phyloP scores from a whole-genome alignment of 805 yeast species.

The Ogataea glucozyma region DNA sequence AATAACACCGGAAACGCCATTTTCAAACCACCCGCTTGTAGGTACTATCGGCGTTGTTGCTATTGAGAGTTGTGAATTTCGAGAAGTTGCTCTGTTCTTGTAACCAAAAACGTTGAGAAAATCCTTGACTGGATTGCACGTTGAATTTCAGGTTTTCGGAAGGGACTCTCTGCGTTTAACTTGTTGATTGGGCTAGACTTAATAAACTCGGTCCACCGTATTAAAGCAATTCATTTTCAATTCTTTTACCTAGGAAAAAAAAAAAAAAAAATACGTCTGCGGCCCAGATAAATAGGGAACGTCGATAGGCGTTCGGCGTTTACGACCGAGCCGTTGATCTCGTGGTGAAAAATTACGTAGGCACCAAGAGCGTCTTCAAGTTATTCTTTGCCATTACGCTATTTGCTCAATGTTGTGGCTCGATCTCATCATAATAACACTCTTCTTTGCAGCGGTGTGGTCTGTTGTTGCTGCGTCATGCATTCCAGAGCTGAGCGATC shows the following conservation, averaged over 20 bases:
- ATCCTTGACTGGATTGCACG: no score
- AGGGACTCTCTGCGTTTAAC: neutral
- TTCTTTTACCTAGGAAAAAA: neutral
- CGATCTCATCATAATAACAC: slow-evolving; percentile 5
- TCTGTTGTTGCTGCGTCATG: slow-evolving; percentile 37
- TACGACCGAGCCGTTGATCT: slow-evolving; percentile 2
- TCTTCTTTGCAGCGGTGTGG: slow-evolving; percentile 12
- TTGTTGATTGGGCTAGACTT: neutral
- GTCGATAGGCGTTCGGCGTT: slow-evolving; percentile 7
- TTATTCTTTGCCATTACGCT: neutral
- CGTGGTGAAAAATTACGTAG: no score
- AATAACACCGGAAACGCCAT: slow-evolving; percentile 17
- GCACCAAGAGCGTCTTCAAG: no score
- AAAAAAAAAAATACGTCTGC: neutral
- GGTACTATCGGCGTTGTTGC: neutral
- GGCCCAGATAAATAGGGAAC: slow-evolving; percentile 3
- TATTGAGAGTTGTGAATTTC: neutral
- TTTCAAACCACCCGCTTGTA: neutral
- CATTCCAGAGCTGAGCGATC: slow-evolving; percentile 33
- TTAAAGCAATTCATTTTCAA: slow-evolving; percentile 3
- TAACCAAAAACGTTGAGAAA: neutral
- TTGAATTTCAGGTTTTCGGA: no score
- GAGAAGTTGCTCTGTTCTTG: no score
- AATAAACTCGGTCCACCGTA: neutral
- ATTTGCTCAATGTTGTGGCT: neutral